A percentile compares a stretch with the other conserved stretches of the same genome.
These are phyloP conservation scores for Bruguiera parviflora DNA, from an alignment of 345 rosid genomes.

Conservation along the genomic window DNA sequence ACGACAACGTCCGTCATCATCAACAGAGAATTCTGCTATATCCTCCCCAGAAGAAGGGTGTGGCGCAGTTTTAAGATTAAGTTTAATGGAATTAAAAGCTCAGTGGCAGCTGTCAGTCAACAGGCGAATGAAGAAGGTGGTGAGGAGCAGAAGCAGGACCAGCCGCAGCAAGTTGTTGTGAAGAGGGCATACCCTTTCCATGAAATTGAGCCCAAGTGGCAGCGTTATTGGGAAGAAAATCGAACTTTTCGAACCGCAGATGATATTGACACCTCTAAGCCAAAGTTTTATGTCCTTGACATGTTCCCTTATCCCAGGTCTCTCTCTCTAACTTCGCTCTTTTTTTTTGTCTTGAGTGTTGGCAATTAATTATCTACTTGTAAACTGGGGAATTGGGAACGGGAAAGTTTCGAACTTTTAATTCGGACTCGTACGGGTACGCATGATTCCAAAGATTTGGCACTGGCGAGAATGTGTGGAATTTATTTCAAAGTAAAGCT, in stretches of 20 bases:
- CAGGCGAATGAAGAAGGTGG: slow-evolving; percentile 10
- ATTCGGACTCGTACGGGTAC: not conserved
- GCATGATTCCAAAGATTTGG: not conserved
- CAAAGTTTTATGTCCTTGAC: slow-evolving; percentile 95
- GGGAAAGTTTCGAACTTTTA: no score
- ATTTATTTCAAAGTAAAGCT: no score
- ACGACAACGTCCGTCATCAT: not conserved
- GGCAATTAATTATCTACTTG: not conserved
- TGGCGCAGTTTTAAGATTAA: slow-evolving; percentile 3
- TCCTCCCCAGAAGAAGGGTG: slow-evolving; percentile 13
- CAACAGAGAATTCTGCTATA: slow-evolving; percentile 10
- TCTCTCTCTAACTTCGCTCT: not conserved
- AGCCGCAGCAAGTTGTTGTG: slow-evolving; percentile 24
- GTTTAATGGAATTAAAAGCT: slow-evolving; percentile 12
- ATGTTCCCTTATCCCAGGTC: slow-evolving; percentile 99
- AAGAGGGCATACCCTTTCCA: slow-evolving; percentile 78
- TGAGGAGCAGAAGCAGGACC: slow-evolving; percentile 30
- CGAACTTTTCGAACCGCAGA: slow-evolving; percentile 78
- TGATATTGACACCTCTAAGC: slow-evolving; percentile 72
- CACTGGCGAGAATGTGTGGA: not conserved
- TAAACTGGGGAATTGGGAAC: not conserved
- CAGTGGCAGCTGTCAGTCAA: not conserved
- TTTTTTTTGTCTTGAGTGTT: not conserved
- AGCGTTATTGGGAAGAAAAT: slow-evolving; percentile 72
- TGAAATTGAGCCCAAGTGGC: slow-evolving; percentile 96